Evolutionary conservation across 2,329 filamentous ascomycete genomes (phyloP).

Genomic region (Aspergillus felis): DNA sequence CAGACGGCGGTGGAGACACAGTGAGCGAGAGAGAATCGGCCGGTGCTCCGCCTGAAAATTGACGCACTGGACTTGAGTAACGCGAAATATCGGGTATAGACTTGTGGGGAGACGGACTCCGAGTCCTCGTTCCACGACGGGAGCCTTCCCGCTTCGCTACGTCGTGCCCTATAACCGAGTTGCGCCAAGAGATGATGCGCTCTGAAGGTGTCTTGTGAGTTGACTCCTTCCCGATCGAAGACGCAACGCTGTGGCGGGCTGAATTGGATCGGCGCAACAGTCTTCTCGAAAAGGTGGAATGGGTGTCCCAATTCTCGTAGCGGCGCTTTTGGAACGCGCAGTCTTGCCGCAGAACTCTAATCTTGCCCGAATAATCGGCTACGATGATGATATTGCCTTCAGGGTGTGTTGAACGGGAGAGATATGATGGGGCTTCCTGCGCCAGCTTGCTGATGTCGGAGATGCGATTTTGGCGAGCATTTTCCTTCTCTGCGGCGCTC

Average conservation of each 20-base stretch:
- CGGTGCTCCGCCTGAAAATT: constrained; percentile 19
- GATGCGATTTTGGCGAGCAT: constrained; percentile 14
- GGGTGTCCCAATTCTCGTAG: constrained; percentile 72
- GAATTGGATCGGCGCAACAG: constrained; percentile 56
- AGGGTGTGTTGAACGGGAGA: constrained; percentile 69
- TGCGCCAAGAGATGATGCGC: constrained; percentile 83
- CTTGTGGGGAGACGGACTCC: constrained; percentile 50
- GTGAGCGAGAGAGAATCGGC: constrained; percentile 27
- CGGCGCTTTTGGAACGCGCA: constrained; percentile 78
- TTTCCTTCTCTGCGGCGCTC: constrained; percentile 49
- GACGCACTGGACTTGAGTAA: constrained; percentile 19
- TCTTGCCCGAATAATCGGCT: constrained; percentile 78
- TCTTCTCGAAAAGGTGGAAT: constrained; percentile 70
- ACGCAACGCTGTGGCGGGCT: constrained; percentile 48
- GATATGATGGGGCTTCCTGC: constrained; percentile 71
- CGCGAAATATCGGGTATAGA: constrained; percentile 23
- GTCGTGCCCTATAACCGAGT: constrained; percentile 57
- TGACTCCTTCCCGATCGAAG: constrained; percentile 44
- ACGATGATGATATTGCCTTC: constrained; percentile 90
- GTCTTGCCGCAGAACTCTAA: constrained; percentile 95
- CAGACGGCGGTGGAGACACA: constrained; percentile 25
- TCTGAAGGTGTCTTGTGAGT: constrained; percentile 57
- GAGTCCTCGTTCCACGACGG: constrained; percentile 28
- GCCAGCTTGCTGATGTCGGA: constrained; percentile 42
- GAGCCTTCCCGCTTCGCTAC: constrained; percentile 46